Percentiles rank a stretch among this genome's conserved stretches.
Evolutionary conservation across 306 rosid species (phyloP).

Genomic region (apple (Malus domestica)): ASM211411v1 NC_041796.1:18749501-18750000

Average conservation of each 20-base stretch:
- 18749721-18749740: slow-evolving; percentile 11
- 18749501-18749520: slow-evolving; percentile 76
- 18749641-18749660: slow-evolving; percentile 95
- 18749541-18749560: slow-evolving; percentile 39
- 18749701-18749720: slow-evolving; percentile 33
- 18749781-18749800: slow-evolving; percentile 14
- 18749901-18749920: slow-evolving; percentile 39
- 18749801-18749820: slow-evolving; percentile 38
- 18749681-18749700: slow-evolving; percentile 34
- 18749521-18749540: slow-evolving; percentile 60
- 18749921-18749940: slow-evolving; percentile 79
- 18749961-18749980: slow-evolving; percentile 41
- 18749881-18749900: slow-evolving; percentile 37
- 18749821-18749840: slow-evolving; percentile 36
- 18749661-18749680: slow-evolving; percentile 52
- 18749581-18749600: slow-evolving; percentile 51
- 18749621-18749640: slow-evolving; percentile 97
- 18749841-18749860: slow-evolving; percentile 39
- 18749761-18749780: slow-evolving; percentile 28
- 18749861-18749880: slow-evolving; percentile 59
- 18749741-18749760: slow-evolving; percentile 43
- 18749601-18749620: slow-evolving; percentile 89
- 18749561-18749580: slow-evolving; percentile 29
- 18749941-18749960: slow-evolving; percentile 61
- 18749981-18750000: slow-evolving; percentile 73